phyloP scores from a whole-genome alignment of 2,329 filamentous ascomycete species.

The Phialophora chinensis region DNA sequence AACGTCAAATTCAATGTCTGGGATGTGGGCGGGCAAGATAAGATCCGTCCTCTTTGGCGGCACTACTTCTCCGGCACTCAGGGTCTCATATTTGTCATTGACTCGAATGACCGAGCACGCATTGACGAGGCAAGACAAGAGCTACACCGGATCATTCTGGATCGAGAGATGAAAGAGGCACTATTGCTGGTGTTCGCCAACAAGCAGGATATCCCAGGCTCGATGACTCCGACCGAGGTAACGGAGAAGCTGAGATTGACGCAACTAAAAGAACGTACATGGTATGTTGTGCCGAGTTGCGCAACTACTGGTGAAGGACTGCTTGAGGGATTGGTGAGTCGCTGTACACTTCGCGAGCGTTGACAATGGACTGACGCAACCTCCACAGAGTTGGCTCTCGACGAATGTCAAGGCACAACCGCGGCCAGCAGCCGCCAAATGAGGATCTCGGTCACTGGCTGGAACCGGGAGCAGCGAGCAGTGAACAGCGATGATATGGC shows the following conservation, averaged over 20 bases:
- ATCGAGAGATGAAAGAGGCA: conserved; percentile 96
- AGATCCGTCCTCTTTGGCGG: conserved; percentile 95
- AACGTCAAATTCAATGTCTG: conserved; percentile 99
- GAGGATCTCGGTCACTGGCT: neutral
- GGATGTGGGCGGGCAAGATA: conserved; percentile 99
- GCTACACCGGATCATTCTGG: conserved; percentile 95
- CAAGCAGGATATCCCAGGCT: conserved; percentile 92
- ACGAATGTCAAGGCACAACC: conserved; percentile 75
- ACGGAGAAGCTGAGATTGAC: conserved; percentile 77
- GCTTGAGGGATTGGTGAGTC: conserved; percentile 73
- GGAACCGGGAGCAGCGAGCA: neutral
- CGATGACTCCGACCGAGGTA: conserved; percentile 79
- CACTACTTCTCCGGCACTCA: conserved; percentile 97
- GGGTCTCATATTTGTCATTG: conserved; percentile 97
- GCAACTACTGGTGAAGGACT: conserved; percentile 82
- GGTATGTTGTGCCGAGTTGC: conserved; percentile 83
- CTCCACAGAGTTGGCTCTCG: conserved; percentile 71
- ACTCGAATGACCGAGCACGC: conserved; percentile 87
- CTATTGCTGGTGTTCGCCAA: conserved; percentile 95
- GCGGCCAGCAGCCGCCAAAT: conserved; percentile 33
- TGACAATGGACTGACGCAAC: conserved; percentile 33
- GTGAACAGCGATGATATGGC: conserved; percentile 12
- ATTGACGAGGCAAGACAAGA: conserved; percentile 94
- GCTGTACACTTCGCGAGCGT: conserved; percentile 1
- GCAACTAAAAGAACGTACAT: conserved; percentile 81